phyloP scores from a whole-genome alignment of 2,329 filamentous ascomycete species.

The Cytospora leucostoma region DNA sequence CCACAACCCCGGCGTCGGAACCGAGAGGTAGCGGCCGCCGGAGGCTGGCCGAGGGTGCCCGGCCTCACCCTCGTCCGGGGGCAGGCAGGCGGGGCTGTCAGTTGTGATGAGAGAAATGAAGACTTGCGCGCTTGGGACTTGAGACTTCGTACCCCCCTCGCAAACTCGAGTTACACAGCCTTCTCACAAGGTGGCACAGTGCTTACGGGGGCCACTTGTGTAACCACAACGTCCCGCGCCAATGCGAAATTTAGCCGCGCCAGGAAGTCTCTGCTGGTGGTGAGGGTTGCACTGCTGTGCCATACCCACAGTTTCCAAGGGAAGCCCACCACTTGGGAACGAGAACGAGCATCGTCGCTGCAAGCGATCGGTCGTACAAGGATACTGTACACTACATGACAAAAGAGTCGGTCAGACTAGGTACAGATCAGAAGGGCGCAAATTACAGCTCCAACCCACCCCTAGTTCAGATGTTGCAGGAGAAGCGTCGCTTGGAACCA shows the following conservation, averaged over 20 bases:
- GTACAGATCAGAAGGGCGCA: conserved; percentile 2
- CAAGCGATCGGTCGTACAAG: conserved; percentile 10
- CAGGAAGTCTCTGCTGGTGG: not conserved
- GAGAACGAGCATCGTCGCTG: conserved; percentile 2
- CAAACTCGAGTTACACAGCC: conserved; percentile 13
- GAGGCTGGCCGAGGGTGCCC: conserved; percentile 14
- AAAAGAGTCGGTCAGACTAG: conserved; percentile 19
- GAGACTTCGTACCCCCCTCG: not conserved
- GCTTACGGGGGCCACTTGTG: conserved; percentile 21
- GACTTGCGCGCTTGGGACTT: conserved; percentile 16
- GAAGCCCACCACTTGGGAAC: not conserved
- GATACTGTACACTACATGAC: no score
- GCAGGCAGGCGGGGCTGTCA: not conserved
- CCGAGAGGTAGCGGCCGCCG: conserved; percentile 7
- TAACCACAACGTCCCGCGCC: conserved; percentile 11
- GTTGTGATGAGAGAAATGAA: not conserved
- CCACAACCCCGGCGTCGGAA: not conserved
- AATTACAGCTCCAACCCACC: conserved; percentile 1
- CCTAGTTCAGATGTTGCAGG: conserved; percentile 12
- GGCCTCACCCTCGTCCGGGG: not conserved
- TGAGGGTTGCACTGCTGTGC: conserved; percentile 13
- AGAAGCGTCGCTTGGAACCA: conserved; percentile 2
- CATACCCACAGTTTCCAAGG: conserved; percentile 2
- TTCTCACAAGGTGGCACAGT: conserved; percentile 19
- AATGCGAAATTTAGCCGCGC: conserved; percentile 17